Evolutionary conservation across 768 basidiomycete genomes (phyloP).

Genomic region (Lentinus brumalis): DNA sequence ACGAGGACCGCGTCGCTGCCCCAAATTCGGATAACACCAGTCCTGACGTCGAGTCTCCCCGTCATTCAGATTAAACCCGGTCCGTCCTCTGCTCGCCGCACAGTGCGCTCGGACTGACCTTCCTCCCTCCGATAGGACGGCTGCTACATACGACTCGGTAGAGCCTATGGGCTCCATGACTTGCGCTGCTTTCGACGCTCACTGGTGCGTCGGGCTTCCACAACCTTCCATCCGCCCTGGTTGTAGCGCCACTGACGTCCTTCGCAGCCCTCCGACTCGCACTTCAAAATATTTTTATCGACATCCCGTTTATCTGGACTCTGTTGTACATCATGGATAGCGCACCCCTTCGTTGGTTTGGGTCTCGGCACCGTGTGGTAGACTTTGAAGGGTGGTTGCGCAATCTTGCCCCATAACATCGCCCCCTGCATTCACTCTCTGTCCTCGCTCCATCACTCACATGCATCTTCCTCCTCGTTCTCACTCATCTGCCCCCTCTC

Average conservation of each 20-base stretch:
- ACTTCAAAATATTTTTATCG: slow-evolving; percentile 12
- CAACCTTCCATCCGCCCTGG: not conserved
- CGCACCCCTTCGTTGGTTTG: too few species aligned
- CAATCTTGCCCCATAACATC: too few species aligned
- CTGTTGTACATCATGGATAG: not conserved
- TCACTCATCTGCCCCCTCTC: too few species aligned
- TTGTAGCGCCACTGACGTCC: not conserved
- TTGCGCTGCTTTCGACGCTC: not conserved
- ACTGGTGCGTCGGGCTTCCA: not conserved
- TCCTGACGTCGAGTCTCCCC: slow-evolving; percentile 10
- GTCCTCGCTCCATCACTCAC: too few species aligned
- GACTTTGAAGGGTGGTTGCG: too few species aligned
- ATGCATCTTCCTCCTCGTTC: too few species aligned
- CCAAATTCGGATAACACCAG: not conserved
- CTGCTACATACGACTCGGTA: not conserved
- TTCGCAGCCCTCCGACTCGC: not conserved
- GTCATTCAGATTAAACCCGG: slow-evolving; percentile 1
- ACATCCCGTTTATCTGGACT: not conserved
- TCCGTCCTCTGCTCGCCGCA: not conserved
- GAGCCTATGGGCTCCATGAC: not conserved
- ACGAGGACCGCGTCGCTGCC: not conserved
- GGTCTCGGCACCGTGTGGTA: not conserved
- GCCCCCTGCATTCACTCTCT: too few species aligned
- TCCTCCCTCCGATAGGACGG: not conserved
- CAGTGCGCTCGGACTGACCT: not conserved